Percentiles rank a stretch among this genome's conserved stretches.
These are phyloP conservation scores for Cryptococcus sp. DNA, from an alignment of 1,284 basidiomycete genomes.

Conservation along the genomic window DNA sequence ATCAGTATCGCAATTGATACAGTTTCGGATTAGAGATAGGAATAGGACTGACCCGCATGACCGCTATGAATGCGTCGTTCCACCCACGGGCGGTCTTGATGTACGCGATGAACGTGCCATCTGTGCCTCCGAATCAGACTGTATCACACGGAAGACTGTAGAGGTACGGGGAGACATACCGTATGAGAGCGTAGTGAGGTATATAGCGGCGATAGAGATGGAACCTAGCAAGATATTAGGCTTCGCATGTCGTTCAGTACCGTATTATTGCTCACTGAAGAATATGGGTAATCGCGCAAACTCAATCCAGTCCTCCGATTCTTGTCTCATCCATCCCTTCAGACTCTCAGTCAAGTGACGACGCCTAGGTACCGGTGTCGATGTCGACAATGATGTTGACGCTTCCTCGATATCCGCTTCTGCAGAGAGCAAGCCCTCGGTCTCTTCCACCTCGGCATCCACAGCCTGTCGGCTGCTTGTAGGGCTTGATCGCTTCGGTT, in stretches of 20 bases:
- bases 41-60: constrained; percentile 46
- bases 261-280: constrained; percentile 30
- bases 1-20: neutral
- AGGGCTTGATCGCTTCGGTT: neutral
- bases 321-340: constrained; percentile 15
- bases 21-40: neutral
- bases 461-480: no score
- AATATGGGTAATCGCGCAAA: constrained; percentile 56
- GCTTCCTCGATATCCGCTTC: neutral
- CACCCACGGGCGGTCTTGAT: constrained; percentile 43
- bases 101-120: constrained; percentile 47
- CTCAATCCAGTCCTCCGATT: constrained; percentile 51
- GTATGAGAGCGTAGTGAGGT: constrained; percentile 57
- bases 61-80: constrained; percentile 54
- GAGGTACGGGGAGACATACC: constrained; percentile 19
- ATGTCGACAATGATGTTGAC: neutral
- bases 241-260: neutral
- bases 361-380: neutral
- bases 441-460: neutral
- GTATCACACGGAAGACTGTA: no score
- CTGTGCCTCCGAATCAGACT: constrained; percentile 11
- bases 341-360: neutral
- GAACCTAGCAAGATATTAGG: constrained; percentile 29
- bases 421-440: neutral
- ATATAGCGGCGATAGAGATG: constrained; percentile 53